phyloP scores from a whole-genome alignment of 2,329 filamentous ascomycete genomes.

The Chaetoscypha palmicola region DNA sequence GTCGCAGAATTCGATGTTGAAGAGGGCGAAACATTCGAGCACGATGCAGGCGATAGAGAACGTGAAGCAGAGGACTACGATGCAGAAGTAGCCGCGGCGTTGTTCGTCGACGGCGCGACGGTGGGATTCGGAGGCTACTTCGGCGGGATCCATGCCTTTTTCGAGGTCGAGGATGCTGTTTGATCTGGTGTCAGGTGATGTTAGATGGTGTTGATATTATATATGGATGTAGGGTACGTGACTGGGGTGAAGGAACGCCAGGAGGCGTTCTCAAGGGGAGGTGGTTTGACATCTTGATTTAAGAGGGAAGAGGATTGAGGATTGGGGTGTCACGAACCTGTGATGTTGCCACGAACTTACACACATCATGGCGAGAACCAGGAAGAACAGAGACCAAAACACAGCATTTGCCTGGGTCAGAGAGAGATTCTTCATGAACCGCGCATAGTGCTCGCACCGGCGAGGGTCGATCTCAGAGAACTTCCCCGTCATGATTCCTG shows the following conservation, averaged over 20 bases:
- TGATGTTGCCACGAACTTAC: conserved; percentile 33
- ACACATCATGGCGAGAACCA: conserved; percentile 40
- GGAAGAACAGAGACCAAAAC: conserved; percentile 41
- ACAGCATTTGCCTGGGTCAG: conserved; percentile 39
- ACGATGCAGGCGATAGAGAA: conserved; percentile 41
- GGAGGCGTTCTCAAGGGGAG: not conserved
- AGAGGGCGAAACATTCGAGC: conserved; percentile 43
- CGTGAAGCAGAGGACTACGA: conserved; percentile 39
- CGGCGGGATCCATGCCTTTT: conserved; percentile 5
- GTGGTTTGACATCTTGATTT: not conserved
- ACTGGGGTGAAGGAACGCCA: too few relatives aligned
- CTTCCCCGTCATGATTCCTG: conserved; percentile 30
- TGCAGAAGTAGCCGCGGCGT: conserved; percentile 33
- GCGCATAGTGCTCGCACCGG: conserved; percentile 37
- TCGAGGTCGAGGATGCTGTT: conserved; percentile 15
- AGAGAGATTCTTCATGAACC: conserved; percentile 38
- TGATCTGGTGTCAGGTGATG: conserved; percentile 13
- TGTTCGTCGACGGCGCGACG: conserved; percentile 9
- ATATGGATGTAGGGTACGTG: not conserved
- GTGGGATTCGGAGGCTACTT: conserved; percentile 25
- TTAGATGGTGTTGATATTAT: not conserved
- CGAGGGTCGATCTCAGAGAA: conserved; percentile 30
- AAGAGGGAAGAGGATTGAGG: too few relatives aligned
- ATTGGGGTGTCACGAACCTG: conserved; percentile 15
- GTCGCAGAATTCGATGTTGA: conserved; percentile 45